phyloP scores from a whole-genome alignment of 768 basidiomycete genomes.

The Macrocybe gigantea region DNA sequence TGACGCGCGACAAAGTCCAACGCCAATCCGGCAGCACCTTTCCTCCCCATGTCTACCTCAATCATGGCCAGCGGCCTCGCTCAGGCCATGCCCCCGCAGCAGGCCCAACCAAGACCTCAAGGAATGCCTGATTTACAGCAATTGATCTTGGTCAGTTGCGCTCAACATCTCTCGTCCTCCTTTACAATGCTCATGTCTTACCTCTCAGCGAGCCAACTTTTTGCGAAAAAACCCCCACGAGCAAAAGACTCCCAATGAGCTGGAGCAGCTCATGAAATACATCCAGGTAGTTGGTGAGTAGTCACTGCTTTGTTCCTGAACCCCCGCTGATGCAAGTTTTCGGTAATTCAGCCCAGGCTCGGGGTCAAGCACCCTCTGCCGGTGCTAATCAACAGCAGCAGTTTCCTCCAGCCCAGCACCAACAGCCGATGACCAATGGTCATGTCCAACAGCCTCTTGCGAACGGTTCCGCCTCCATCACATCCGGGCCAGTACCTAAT shows the following conservation, averaged over 20 bases:
- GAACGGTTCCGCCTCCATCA: conserved; percentile 38
- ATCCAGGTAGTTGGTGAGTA: conserved; percentile 37
- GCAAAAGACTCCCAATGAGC: conserved; percentile 40
- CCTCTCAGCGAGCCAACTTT: conserved; percentile 38
- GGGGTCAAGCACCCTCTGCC: conserved; percentile 24
- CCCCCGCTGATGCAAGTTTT: conserved; percentile 1
- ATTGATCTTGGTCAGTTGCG: conserved; percentile 33
- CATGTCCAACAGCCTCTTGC: conserved; percentile 32
- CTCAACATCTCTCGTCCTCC: conserved; percentile 4
- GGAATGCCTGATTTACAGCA: conserved; percentile 34
- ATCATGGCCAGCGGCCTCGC: conserved; percentile 34
- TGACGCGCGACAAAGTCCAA: too few relatives aligned
- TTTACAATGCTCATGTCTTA: conserved; percentile 7
- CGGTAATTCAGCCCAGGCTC: conserved; percentile 14
- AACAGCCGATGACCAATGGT: conserved; percentile 40
- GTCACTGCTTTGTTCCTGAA: conserved; percentile 11
- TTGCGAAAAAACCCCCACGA: conserved; percentile 46
- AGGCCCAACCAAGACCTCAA: conserved; percentile 16
- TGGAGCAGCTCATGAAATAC: conserved; percentile 41
- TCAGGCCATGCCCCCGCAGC: conserved; percentile 26
- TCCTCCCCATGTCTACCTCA: conserved; percentile 28
- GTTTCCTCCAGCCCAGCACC: conserved; percentile 13
- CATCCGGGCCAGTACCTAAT: conserved; percentile 43
- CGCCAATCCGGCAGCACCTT: conserved; percentile 7
- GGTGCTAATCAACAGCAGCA: conserved; percentile 21